Percentiles rank a stretch among this genome's conserved stretches.
Evolutionary conservation across 2,329 filamentous ascomycete genomes (phyloP).

Genomic region (Pochonia chlamydosporia): DNA sequence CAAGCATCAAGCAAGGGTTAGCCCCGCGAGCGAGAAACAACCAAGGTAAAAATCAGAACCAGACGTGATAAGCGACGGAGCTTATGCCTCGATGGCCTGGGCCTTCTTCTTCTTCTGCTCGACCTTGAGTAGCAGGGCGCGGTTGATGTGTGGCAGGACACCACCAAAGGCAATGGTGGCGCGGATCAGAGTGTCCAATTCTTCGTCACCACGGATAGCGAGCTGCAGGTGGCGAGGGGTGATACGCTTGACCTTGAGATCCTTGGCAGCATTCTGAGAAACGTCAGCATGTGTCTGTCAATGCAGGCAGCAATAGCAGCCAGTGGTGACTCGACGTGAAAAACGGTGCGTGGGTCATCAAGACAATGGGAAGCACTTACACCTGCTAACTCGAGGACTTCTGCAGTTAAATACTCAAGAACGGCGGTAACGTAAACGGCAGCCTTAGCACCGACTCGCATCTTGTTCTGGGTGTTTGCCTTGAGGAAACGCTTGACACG

Average conservation of each 20-base stretch:
- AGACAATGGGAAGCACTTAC: constrained; percentile 45
- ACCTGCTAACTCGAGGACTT: constrained; percentile 95
- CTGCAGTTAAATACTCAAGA: constrained; percentile 94
- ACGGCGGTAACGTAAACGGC: constrained; percentile 98
- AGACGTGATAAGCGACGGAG: neutral
- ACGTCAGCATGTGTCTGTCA: neutral
- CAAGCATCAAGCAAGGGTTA: neutral
- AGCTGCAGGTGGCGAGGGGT: constrained; percentile 96
- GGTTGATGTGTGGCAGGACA: constrained; percentile 98
- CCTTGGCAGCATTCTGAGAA: constrained; percentile 85
- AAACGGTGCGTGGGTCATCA: neutral
- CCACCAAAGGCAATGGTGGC: constrained; percentile 98
- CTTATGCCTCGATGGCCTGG: constrained; percentile 42
- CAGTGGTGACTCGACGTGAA: constrained; percentile 6
- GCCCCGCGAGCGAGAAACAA: constrained; percentile 10
- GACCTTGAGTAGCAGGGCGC: constrained; percentile 89
- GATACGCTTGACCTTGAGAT: constrained; percentile 99
- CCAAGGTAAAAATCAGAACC: constrained; percentile 10
- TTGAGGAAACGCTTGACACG: constrained; percentile 99
- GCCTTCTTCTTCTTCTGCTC: constrained; percentile 98
- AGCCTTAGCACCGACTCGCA: constrained; percentile 97
- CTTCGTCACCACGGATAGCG: constrained; percentile 96
- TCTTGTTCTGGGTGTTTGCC: constrained; percentile 99
- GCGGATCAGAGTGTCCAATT: constrained; percentile 93
- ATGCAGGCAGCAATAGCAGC: neutral